phyloP scores from a whole-genome alignment of 2,329 filamentous ascomycete species.

The Tolypocladium nubicola region DNA sequence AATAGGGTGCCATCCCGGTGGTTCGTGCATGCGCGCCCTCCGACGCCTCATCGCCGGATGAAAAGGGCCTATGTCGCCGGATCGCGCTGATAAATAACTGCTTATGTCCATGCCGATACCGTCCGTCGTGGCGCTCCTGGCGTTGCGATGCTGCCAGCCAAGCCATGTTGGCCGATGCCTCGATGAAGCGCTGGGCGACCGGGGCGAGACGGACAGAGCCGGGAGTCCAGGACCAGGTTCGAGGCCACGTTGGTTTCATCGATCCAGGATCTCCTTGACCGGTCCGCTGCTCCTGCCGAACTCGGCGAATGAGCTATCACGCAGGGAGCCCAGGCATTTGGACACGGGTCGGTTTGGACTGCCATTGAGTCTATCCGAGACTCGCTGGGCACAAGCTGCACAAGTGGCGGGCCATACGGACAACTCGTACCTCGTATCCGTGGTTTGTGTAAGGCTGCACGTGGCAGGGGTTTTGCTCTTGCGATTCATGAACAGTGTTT shows the following conservation, averaged over 20 bases:
- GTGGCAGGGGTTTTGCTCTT: neutral
- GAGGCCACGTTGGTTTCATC: neutral
- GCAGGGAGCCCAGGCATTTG: slow-evolving; percentile 9
- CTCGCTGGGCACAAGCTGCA: neutral
- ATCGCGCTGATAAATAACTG: neutral
- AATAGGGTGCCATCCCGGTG: neutral
- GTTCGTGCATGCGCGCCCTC: slow-evolving; percentile 1
- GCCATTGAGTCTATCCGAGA: neutral
- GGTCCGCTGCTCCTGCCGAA: slow-evolving; percentile 1
- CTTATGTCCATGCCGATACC: neutral
- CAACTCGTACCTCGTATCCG: neutral
- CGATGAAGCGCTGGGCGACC: neutral
- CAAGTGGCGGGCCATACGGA: neutral
- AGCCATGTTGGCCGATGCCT: neutral
- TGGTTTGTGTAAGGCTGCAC: neutral
- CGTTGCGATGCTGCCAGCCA: neutral
- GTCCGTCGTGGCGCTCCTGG: neutral
- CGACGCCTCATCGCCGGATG: slow-evolving; percentile 1
- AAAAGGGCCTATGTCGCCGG: neutral
- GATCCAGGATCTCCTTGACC: slow-evolving; percentile 2
- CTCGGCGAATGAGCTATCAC: neutral
- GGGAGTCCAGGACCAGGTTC: neutral
- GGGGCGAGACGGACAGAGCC: neutral
- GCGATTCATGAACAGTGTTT: neutral
- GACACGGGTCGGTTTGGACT: neutral